Base-by-base conservation (phyloP, 345 rosid genomes). In the Ailanthus altissimus region DNA sequence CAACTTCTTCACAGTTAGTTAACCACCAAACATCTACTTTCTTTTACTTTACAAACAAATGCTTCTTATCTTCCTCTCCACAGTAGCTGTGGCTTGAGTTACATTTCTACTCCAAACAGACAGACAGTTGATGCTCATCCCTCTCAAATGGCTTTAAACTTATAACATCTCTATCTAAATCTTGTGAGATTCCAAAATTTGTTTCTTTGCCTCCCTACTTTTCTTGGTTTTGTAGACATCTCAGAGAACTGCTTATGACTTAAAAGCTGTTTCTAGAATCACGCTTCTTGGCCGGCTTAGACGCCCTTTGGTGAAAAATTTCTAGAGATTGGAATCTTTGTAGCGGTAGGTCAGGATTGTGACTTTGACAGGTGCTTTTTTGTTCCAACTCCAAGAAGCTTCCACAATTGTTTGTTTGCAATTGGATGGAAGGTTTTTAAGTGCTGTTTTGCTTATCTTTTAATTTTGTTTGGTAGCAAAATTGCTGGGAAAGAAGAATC, bases 101-200 rank as follows among this genome's bases (percentile, higher is more conserved):
- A 32, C 38, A 32, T 32, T 3, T 32, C 38, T 32, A 32, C 3
- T 1, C 3, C 38, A 32, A 32, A 3, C 3, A 32, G 38, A 32
- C 38, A 1, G 2, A 32, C 3, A 32, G 2, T 3, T 32, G 3
- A 32, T 32, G 38, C 38, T 32, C n/a, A n/a, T n/a, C 3, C 38
- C 38, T 32, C 38, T 32, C 38, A 1, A 32, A 1, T 32, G 38
- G 38, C 1, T 32, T 32, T 32, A 32, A 32, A 32, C 2, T 3
- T 32, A 32, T 32, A 32, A 32, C 38, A 32, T 3, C 38, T 32
- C 38, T 32, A 32, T 32, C 2, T 32, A 1, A 32, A 32, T 32
- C 38, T 53, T 56, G 56, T 59, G 53, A 59, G 75, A 77, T 67
- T 54, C 75, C 80, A 42, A 45, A 21, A 18, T 64, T 74, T 78